These are phyloP conservation scores for Pseudophaeomoniella oleicola DNA, from an alignment of 2,329 filamentous ascomycete genomes.

Conservation along the genomic window DNA sequence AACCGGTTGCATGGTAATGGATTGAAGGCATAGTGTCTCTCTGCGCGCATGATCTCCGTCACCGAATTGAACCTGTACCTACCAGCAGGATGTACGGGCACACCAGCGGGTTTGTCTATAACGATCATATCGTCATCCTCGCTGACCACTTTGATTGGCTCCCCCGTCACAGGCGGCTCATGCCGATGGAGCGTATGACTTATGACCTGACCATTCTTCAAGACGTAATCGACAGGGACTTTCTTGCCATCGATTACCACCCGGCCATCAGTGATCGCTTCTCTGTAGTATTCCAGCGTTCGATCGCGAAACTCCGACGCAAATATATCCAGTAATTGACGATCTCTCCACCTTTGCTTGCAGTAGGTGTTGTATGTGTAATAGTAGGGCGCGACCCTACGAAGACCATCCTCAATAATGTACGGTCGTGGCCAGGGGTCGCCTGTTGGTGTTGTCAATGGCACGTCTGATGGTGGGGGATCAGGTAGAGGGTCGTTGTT, in stretches of 20 bases:
- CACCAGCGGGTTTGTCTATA: conserved; percentile 89
- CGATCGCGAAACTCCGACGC: conserved; percentile 83
- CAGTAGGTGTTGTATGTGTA: conserved; percentile 91
- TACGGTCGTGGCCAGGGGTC: conserved; percentile 56
- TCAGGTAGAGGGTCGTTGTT: conserved; percentile 5
- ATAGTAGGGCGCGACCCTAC: conserved; percentile 73
- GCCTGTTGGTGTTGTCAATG: conserved; percentile 10
- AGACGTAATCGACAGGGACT: conserved; percentile 47
- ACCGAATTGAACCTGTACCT: conserved; percentile 94
- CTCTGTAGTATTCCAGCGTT: conserved; percentile 66
- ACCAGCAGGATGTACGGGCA: conserved; percentile 89
- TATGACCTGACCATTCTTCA: conserved; percentile 82
- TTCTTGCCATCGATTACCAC: conserved; percentile 67
- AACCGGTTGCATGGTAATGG: conserved; percentile 77
- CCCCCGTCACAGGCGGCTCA: conserved; percentile 78
- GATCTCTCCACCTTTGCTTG: conserved; percentile 83
- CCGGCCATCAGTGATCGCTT: conserved; percentile 64
- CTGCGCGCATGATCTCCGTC: conserved; percentile 79
- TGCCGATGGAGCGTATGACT: conserved; percentile 91
- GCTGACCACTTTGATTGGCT: conserved; percentile 68
- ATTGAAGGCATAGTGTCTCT: conserved; percentile 44
- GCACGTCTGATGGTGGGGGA: conserved; percentile 8
- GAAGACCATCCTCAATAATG: conserved; percentile 67
- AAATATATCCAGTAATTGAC: conserved; percentile 75
- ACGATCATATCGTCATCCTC: conserved; percentile 90